Conservation (phyloP, 305 asterid species). For the Solanum chacoense region DNA sequence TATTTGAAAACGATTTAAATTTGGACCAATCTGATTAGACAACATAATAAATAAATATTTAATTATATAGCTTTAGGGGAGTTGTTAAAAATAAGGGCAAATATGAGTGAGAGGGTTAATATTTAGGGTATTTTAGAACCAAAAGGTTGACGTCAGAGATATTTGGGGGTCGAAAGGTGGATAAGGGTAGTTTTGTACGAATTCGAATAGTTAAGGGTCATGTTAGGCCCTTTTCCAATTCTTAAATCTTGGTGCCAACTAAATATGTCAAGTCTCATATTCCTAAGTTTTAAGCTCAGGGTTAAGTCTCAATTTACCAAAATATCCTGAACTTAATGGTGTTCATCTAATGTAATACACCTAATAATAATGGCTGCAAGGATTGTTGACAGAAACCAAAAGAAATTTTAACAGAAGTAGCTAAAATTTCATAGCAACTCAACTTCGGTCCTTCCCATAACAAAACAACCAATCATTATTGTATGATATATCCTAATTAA, state of each 20-base stretch:
- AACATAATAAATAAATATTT: neutral
- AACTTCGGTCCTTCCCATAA: neutral
- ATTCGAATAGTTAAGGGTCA: no score
- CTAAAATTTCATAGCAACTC: neutral
- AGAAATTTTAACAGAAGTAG: neutral
- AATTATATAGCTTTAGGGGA: neutral
- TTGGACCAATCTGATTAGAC: neutral
- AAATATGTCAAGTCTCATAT: neutral
- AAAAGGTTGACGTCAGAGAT: neutral
- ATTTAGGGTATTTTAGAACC: neutral
- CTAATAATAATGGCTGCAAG: neutral
- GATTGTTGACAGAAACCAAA: neutral
- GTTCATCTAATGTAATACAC: neutral
- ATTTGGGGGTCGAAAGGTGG: neutral
- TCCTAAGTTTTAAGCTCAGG: neutral
- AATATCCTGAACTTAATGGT: neutral
- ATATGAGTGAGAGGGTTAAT: neutral
- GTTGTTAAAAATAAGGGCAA: neutral
- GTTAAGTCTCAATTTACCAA: neutral
- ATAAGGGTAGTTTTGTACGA: neutral
- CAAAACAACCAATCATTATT: neutral
- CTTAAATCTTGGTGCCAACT: neutral
- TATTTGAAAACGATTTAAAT: no score
- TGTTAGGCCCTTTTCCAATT: neutral
- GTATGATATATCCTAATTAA: neutral